Evolutionary conservation across 2,329 filamentous ascomycete genomes (phyloP), one percentile per base, ranked within the genome.

Genomic region (Hymenoscyphus salicellus): DNA sequence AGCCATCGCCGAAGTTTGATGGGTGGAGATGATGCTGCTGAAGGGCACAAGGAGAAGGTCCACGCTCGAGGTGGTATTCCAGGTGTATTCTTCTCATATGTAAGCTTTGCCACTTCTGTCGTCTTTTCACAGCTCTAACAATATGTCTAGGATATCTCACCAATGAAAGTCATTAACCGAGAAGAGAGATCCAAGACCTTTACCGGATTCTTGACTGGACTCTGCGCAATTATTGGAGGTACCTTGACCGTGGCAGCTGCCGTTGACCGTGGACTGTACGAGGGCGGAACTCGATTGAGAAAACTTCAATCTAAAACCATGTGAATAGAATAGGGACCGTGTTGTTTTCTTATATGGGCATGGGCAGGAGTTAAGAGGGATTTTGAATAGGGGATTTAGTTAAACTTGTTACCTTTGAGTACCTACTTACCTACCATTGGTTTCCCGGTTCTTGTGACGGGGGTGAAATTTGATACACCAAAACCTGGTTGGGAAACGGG

Each of bases 161-260:
- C 95, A 5, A 99, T 99, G 95, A 99, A 98, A 81, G 94, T 99
- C 66, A 90, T 99, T 79, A 99, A 99, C 82, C 90, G 93, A 63
- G 96, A 99, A 80, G 89, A 91, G 70, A 87, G 92, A 57, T 83
- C 89, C 66, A 98, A 98, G 83, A 90, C 90, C 4, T 96, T 99
- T 77, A 87, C 92, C 0, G 91, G 91, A 20, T 99, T 99, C 82
- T 79, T 99, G 65, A 94, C 95, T 0, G 95, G 95, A 58, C 86
- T 99, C 23, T 99, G 95, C 77, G 94, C 94, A 43, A 90, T 98
- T 66, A 89, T 99, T 60, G 95, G 95, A 67, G 95, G 95, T 71
- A 99, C 95, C 0, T 79, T 99, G 70, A 99, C 95, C 0, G 95
- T 99, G 20, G 95, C 95, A 11, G 95, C 96, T 5, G 95, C 95